Evolutionary conservation across 2,329 filamentous ascomycete species (phyloP).

Genomic region (Pseudogymnoascus sp.): DNA sequence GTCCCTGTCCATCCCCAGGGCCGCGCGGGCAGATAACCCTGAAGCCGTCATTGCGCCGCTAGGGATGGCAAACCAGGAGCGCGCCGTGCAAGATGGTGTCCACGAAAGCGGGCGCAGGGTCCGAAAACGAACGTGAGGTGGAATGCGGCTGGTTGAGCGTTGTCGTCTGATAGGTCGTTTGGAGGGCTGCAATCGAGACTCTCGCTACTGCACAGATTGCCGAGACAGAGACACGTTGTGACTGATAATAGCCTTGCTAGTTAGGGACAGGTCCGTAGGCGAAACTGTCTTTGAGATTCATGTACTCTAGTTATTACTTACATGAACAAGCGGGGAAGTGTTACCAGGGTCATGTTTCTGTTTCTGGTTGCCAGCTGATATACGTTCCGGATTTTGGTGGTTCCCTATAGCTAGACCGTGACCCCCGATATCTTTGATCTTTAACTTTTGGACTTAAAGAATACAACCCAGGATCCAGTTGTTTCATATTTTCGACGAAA

Average conservation of each 20-base stretch:
- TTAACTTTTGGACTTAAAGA: neutral
- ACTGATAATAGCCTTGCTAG: slow-evolving; percentile 2
- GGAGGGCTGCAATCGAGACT: slow-evolving; percentile 1
- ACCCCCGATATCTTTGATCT: slow-evolving; percentile 1
- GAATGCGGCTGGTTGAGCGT: neutral
- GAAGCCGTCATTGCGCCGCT: slow-evolving; percentile 68
- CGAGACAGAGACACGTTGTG: neutral
- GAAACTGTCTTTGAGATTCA: slow-evolving; percentile 4
- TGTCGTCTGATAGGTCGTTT: slow-evolving; percentile 5
- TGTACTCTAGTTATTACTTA: slow-evolving; percentile 4
- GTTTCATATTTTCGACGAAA: neutral
- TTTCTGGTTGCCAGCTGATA: neutral
- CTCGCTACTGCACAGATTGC: neutral
- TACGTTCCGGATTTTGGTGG: neutral
- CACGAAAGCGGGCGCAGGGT: neutral
- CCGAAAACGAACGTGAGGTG: neutral
- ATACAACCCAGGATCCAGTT: neutral
- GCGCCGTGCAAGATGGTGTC: neutral
- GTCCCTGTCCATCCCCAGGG: neutral
- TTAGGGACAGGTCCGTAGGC: neutral
- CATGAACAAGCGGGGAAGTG: neutral
- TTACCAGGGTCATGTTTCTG: neutral
- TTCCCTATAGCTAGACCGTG: neutral
- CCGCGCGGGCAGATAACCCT: slow-evolving; percentile 57
- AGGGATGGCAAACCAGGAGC: neutral